Conservation (phyloP, 306 rosid genomes). For the Trichosanthes cucumerina region DNA sequence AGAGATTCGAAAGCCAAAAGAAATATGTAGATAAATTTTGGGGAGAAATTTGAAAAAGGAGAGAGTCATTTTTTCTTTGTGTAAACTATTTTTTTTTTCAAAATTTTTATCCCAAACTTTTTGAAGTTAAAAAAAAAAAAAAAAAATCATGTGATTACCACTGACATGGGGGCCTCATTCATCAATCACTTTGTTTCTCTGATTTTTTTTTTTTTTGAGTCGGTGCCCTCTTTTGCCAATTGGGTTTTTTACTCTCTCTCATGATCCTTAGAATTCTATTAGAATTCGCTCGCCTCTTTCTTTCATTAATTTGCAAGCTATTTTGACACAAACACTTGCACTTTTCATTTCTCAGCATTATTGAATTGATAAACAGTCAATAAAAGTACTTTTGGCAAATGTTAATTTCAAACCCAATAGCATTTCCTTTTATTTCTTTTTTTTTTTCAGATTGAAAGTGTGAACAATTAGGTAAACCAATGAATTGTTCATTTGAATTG, state of each 20-base stretch:
- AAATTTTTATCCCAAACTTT: neutral
- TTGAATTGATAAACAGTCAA: neutral
- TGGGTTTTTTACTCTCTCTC: neutral
- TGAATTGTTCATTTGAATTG: neutral
- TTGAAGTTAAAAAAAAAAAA: neutral
- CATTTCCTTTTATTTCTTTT: neutral
- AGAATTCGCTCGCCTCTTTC: neutral
- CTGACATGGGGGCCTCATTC: slow-evolving; percentile 9
- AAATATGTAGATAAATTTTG: neutral
- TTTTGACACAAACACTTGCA: neutral
- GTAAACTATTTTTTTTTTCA: neutral
- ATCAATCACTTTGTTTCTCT: neutral
- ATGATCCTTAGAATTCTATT: neutral
- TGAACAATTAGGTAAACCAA: neutral
- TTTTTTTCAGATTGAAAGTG: neutral
- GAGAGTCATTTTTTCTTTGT: neutral
- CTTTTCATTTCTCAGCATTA: neutral
- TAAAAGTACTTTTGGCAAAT: neutral
- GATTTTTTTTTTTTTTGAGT: neutral
- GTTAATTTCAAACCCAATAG: neutral
- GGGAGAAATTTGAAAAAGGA: neutral
- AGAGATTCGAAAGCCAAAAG: neutral
- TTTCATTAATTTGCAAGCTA: neutral
- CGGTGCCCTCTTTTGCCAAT: neutral
- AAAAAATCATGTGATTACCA: slow-evolving; percentile 9